Base-by-base conservation (phyloP, 208 protist species). In the Trypanosoma platydactyli region DNA sequence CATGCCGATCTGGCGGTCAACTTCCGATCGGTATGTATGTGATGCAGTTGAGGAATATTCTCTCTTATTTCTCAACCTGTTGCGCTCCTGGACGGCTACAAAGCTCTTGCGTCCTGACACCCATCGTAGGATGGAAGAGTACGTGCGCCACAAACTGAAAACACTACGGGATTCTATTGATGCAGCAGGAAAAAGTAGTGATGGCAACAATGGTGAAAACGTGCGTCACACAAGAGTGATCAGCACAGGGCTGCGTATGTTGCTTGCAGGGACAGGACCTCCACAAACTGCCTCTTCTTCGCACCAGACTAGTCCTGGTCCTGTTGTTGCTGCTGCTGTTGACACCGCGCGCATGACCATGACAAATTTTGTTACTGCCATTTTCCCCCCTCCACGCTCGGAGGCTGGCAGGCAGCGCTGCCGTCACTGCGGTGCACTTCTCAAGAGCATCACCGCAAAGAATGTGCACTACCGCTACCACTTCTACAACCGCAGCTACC, bases 401-500 rank as follows among this genome's bases (percentile, higher is more conserved):
- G 25, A 70, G 22, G 42, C 73, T 2, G 64, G 66, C 55, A 71
- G 72, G 33, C 61, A 76, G 42, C 79, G 83, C 29, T 91, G 88
- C 53, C 67, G 78, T 2, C 84, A 91, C 64, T 91, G 85, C 66
- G 83, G 88, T 18, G 75, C 76, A 0, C 60, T 73, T 33, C 81
- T 91, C 25, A 70, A 67, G 50, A 80, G 57, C 27, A 67, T 80
- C 20, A 77, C 71, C 58, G 79, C 76, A n/a, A 84, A 84, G 53
- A 83, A 75, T 42, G 54, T 76, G 0, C 88, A 94, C 73, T 94
- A 91, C 75, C 80, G 85, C 40, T 84, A 75, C 57, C 88, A 94
- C 79, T 91, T 91, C 64, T 76, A 86, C 75, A 68, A 72, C 49
- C 73, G 80, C 42, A 91, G 87, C 66, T 72, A 77, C 46, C 62